These are phyloP conservation scores for Laguncularia racemosa DNA, from an alignment of 345 rosid genomes.

Conservation along the genomic window DNA sequence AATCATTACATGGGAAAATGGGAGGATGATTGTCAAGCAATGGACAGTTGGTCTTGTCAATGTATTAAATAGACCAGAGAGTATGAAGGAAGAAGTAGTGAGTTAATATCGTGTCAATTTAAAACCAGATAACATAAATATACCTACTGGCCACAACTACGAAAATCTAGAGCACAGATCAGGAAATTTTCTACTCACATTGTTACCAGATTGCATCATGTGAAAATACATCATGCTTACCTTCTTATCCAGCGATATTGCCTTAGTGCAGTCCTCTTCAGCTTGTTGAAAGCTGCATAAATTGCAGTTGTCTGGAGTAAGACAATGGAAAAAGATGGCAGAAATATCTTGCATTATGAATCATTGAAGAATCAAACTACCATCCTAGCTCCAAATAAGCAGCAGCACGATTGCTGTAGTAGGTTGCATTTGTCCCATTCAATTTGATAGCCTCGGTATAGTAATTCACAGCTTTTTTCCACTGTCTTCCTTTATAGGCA, in stretches of 20 bases:
- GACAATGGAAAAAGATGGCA: conserved; percentile 1
- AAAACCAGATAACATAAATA: not conserved
- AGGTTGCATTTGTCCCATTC: conserved; percentile 63
- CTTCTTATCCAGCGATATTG: conserved; percentile 81
- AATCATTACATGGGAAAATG: too few species aligned
- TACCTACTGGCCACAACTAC: not conserved
- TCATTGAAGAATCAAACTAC: conserved; percentile 22
- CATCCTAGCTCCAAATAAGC: conserved; percentile 78
- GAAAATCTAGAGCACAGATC: not conserved
- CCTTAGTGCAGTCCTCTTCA: conserved; percentile 75
- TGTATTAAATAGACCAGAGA: too few species aligned
- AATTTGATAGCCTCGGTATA: conserved; percentile 85
- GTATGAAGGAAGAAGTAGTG: not conserved
- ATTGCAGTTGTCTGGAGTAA: conserved; percentile 6
- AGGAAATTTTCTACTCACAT: too few species aligned
- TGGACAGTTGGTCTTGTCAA: too few species aligned
- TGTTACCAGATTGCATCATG: not conserved
- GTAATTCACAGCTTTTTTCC: conserved; percentile 77
- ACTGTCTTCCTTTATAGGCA: conserved; percentile 72
- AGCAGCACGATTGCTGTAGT: conserved; percentile 78
- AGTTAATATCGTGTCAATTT: not conserved
- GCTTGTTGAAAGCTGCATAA: conserved; percentile 78
- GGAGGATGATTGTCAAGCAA: too few species aligned
- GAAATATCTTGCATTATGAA: not conserved
- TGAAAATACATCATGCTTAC: conserved; percentile 18